A percentile compares a stretch with the other conserved stretches of the same genome.
Evolutionary conservation across 1,139 yeast genomes (phyloP).

Genomic region (Magnusiomyces clavatus): DNA sequence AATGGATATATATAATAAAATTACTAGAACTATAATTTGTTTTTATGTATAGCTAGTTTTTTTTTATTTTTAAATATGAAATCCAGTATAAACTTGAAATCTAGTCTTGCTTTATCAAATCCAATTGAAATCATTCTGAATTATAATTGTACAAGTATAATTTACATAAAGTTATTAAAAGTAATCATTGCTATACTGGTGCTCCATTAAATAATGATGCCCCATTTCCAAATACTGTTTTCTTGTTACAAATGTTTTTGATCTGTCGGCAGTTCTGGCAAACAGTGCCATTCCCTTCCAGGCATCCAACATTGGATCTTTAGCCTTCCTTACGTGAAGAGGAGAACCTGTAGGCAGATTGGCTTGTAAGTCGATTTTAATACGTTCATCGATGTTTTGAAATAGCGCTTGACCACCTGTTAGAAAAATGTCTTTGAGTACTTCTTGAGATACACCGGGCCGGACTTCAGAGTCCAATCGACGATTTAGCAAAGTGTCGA

Average conservation of each 20-base stretch:
- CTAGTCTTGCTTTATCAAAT: no score
- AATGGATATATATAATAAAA: no score
- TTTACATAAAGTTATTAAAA: not conserved
- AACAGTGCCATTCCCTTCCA: slow-evolving; percentile 95
- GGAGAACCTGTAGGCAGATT: slow-evolving; percentile 65
- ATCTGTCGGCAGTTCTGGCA: slow-evolving; percentile 45
- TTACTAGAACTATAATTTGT: no score
- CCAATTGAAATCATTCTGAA: not conserved
- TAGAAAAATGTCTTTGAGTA: slow-evolving; percentile 59
- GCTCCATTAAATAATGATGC: slow-evolving; percentile 81
- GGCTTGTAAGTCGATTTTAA: slow-evolving; percentile 56
- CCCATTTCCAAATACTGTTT: slow-evolving; percentile 85
- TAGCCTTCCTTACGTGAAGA: slow-evolving; percentile 54
- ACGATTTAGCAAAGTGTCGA: slow-evolving; percentile 56
- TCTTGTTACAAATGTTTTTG: slow-evolving; percentile 48
- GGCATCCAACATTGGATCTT: slow-evolving; percentile 66
- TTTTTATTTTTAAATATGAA: no score
- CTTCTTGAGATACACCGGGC: slow-evolving; percentile 45
- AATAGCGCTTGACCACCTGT: slow-evolving; percentile 81
- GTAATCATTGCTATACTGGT: slow-evolving; percentile 57
- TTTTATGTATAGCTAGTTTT: no score
- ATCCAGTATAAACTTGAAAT: no score
- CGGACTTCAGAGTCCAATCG: slow-evolving; percentile 49
- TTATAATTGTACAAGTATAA: not conserved
- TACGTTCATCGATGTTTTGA: slow-evolving; percentile 57